These are phyloP conservation scores for Xylaria palmicola DNA, from an alignment of 495 filamentous ascomycete species.

Conservation along the genomic window DNA sequence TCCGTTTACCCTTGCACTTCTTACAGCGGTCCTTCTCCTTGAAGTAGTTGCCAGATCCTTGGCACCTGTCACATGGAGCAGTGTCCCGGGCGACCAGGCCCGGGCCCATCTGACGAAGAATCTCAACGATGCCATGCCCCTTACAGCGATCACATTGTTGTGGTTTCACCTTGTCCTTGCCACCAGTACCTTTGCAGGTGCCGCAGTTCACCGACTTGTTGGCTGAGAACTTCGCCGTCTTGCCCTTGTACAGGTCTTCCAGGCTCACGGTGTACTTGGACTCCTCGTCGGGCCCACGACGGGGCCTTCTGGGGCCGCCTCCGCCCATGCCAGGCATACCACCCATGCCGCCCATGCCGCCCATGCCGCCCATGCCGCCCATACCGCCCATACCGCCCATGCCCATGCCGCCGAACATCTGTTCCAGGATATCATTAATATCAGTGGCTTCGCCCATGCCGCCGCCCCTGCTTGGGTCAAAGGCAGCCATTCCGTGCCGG, in stretches of 20 bases:
- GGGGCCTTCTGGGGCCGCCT: constrained; percentile 55
- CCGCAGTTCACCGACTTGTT: constrained; percentile 89
- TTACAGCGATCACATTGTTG: constrained; percentile 81
- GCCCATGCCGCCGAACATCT: constrained; percentile 89
- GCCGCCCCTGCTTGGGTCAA: constrained; percentile 65
- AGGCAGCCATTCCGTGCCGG: constrained; percentile 92
- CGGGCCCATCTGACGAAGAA: constrained; percentile 73
- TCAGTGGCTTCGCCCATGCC: constrained; percentile 71
- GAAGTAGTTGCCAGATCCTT: constrained; percentile 76
- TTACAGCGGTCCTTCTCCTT: constrained; percentile 96
- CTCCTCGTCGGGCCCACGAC: constrained; percentile 78
- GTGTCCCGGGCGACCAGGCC: constrained; percentile 75
- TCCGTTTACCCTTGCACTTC: constrained; percentile 92
- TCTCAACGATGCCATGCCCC: constrained; percentile 70
- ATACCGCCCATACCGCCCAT: constrained; percentile 53
- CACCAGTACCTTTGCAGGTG: constrained; percentile 83
- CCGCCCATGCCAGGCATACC: too few relatives aligned
- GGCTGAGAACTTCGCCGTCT: constrained; percentile 92
- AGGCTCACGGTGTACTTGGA: constrained; percentile 86
- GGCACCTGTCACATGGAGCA: constrained; percentile 73
- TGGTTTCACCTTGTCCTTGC: constrained; percentile 86
- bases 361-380: constrained; percentile 53
- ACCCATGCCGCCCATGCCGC: constrained; percentile 41
- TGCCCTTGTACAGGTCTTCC: constrained; percentile 96
- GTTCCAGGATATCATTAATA: constrained; percentile 83